Evolutionary conservation across 306 rosid genomes (phyloP), one percentile per base, ranked within the genome.

Genomic region (Clitoria ternatea): DNA sequence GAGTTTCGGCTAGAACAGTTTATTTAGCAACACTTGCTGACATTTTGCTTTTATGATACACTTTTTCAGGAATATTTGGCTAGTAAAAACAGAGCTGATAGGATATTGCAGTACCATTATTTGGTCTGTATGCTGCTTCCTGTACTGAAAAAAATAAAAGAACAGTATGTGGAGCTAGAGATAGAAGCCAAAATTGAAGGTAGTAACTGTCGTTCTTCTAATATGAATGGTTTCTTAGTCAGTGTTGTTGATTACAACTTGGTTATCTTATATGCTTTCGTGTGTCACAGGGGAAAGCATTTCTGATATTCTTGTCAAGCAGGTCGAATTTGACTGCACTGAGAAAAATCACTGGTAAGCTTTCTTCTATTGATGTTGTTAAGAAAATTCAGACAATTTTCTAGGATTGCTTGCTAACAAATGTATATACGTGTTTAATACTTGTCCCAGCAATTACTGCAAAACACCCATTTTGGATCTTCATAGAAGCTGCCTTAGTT

Each of bases 41-140:
- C 79, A 44, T 76, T 80, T 77, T 50, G 77, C 27, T 74, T 53
- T 48, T 44, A 19, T 70, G 55, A 35, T 42, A 3, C 40, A 1
- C 42, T 79, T 71, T 85, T 80, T 75, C 96, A 95, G 99, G 91
- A 87, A 26, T 66, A 60, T 83, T 77, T 77, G 73, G 81, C 86
- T 77, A 85, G 86, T 62, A 81, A 75, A 57, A 81, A 60, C 54
- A 86, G 85, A 69, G 91, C 74, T 37, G 92, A 87, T 77, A 87
- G 77, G 78, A 86, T 95, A 77, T 67, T 89, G 82, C 89, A 78
- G 15, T 79, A 85, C 56, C 99, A 95, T 79, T 95, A 91, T 84
- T 81, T 91, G 84, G 77, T 91, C 37, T 95, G 96, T 72, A 74
- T 85, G 83, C 92, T 95, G 70, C 99, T 95, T 79, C 99, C 99